Base-by-base conservation (phyloP, 139 green algal genomes). In the Parachlorella kessleri region DNA sequence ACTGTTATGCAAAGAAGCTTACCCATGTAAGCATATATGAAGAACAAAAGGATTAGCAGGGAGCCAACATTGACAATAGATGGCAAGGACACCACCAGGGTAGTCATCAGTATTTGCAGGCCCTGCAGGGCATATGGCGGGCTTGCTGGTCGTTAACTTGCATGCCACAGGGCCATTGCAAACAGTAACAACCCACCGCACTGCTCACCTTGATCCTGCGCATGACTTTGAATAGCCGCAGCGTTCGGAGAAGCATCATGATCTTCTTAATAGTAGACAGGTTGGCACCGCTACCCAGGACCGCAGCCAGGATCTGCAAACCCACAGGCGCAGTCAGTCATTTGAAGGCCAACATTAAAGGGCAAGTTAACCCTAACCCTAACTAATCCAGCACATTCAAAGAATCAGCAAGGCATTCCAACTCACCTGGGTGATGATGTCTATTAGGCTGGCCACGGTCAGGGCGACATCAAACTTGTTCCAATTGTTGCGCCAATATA, bases 11-110 rank as follows among this genome's bases (percentile, higher is more conserved):
- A n/a, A 59, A 18, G 21, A 14, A 18, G 40, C 69, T 76, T 74
- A 26, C 84, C 91, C n/a, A 93, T 72, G 77, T 96, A 95, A 53
- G 88, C 83, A 42, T 95, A 97, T 32, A 95, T 90, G 83, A 94
- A 96, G 83, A 95, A 93, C 42, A 95, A 55, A 5, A 96, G 83
- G 14, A 85, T 66, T 28, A 96, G 83, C 39, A 96, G 85, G 1
- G 86, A 85, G 18, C 91, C 92, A 7, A 96, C 90, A 77, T 94
- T 95, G 81, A 86, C 87, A 72, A 96, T 92, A 14, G 91, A 90
- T 1, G 92, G 91, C 76, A 95, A 72, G 0, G 91, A 94, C 48
- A 93, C 77, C 21, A 94, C 78, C n/a, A 96, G 84, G 3, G 92
- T 93, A 24, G 83, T 73, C 77, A 96, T 90, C 70, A 96, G 84